Evolutionary conservation across 495 filamentous ascomycete genomes (phyloP), one percentile per base, ranked within the genome.

Genomic region (Pyrenopolyporus hunteri): DNA sequence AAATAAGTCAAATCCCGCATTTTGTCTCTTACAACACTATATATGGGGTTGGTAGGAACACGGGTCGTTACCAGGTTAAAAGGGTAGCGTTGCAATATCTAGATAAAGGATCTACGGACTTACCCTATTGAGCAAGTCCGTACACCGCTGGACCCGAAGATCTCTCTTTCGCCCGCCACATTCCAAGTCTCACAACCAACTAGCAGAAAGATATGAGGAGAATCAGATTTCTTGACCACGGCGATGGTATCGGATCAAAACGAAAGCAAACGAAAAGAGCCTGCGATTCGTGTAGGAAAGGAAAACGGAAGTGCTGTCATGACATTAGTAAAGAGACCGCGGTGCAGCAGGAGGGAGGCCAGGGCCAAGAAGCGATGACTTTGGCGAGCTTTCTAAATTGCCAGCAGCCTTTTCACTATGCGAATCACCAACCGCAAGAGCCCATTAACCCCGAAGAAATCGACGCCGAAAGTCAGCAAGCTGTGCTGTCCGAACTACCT

Each of bases 201-300:
- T 46, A 33, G 39, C 40, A 29, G 22, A 3, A 54, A 16, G 33
- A 26, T 14, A 64, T 64, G 61, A 64, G 55, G 55, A 54, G 50
- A 36, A 57, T 64, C 39, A 66, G 58, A 33, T 70, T 68, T 23
- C 42, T 68, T 36, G 47, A 66, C 28, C 22, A 46, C 33, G 55
- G 53, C 6, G 61, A 58, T 35, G 59, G 61, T 9, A 40, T 29
- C 29, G 54, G 51, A 14, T 33, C 39, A 31, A 72, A 70, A 42
- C 48, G 57, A 20, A 49, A 51, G 8, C 70, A 70, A 50, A 53
- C 57, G 16, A 37, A 26, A 9, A 45, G 55, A 43, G 70, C 70
- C 7, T 72, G 69, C 23, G 57, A 64, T 22, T 25, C 49, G 6
- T 72, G 69, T 47, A 60, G 67, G 32, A 66, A 43, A 14, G 50